phyloP scores from a whole-genome alignment of 2,329 filamentous ascomycete species.

The Lachnellula suecica region DNA sequence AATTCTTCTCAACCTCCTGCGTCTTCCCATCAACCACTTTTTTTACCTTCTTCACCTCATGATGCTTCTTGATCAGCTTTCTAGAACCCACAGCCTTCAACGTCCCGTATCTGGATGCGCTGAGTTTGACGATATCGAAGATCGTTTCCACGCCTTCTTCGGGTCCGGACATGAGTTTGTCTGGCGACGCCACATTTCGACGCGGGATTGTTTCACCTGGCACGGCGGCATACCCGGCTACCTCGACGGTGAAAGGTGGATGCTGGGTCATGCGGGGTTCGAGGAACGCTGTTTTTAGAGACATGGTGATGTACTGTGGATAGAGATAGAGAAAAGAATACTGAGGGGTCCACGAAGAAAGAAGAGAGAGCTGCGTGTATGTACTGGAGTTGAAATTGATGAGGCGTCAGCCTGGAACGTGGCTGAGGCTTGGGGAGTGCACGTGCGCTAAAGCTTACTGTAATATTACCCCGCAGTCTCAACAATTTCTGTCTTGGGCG shows the following conservation, averaged over 20 bases:
- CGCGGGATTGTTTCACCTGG: constrained; percentile 67
- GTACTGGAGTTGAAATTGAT: background rate
- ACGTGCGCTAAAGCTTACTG: background rate
- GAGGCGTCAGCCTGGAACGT: background rate
- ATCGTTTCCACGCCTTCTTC: constrained; percentile 46
- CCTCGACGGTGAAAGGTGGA: constrained; percentile 61
- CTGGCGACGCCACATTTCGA: constrained; percentile 53
- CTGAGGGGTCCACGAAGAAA: background rate
- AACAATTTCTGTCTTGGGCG: background rate
- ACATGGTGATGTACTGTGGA: constrained; percentile 9
- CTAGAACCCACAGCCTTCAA: constrained; percentile 65
- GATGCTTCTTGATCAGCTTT: constrained; percentile 69
- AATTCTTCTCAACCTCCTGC: constrained; percentile 78
- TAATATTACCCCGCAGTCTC: background rate
- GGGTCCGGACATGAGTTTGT: constrained; percentile 43
- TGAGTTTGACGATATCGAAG: constrained; percentile 70
- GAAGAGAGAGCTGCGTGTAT: background rate
- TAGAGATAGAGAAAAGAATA: background rate
- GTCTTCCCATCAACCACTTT: constrained; percentile 79
- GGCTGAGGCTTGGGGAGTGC: too few species aligned
- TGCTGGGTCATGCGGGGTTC: constrained; percentile 32
- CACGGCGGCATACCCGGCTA: constrained; percentile 52
- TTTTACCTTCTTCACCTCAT: constrained; percentile 84
- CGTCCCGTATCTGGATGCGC: constrained; percentile 62
- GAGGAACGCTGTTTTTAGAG: constrained; percentile 14